phyloP scores from a whole-genome alignment of 2,329 filamentous ascomycete species.

The Monilinia fructigena region DNA sequence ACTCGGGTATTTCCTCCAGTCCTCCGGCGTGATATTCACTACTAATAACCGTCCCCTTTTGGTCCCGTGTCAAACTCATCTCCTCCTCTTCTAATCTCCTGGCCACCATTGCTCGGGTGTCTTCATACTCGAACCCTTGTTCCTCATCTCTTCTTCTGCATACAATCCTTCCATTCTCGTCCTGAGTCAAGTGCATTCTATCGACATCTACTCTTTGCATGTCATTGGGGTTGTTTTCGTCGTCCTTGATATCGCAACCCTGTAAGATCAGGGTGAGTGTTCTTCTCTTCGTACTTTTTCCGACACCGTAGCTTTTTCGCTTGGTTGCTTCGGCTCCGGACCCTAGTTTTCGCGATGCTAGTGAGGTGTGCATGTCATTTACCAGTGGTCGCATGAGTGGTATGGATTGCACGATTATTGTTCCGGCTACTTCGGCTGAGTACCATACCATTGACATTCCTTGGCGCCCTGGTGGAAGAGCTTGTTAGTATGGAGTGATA shows the following conservation, averaged over 20 bases:
- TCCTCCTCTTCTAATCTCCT: slow-evolving; percentile 4
- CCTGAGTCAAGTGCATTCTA: slow-evolving; percentile 9
- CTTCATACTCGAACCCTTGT: background rate
- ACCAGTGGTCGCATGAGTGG: slow-evolving; percentile 52
- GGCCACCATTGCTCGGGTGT: background rate
- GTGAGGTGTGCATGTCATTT: slow-evolving; percentile 43
- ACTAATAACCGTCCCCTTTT: background rate
- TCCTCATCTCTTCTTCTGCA: background rate
- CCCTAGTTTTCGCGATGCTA: slow-evolving; percentile 37
- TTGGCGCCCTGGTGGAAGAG: slow-evolving; percentile 41
- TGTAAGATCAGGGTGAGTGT: slow-evolving; percentile 10
- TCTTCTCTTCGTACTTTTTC: background rate
- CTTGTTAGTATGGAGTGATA: background rate
- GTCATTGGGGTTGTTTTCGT: slow-evolving; percentile 18
- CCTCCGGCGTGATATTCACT: background rate
- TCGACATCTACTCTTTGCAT: background rate
- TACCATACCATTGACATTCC: slow-evolving; percentile 48
- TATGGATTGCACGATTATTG: slow-evolving; percentile 55
- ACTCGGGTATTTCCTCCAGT: background rate
- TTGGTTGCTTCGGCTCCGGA: background rate
- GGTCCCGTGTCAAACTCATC: slow-evolving; percentile 12
- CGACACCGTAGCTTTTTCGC: background rate
- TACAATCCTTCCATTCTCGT: slow-evolving; percentile 12
- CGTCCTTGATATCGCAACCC: background rate
- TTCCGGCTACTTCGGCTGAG: slow-evolving; percentile 52